Percentiles rank a stretch among this genome's conserved stretches.
Evolutionary conservation across 2,329 filamentous ascomycete species (phyloP).

Genomic region (Clonostachys rhizophaga): DNA sequence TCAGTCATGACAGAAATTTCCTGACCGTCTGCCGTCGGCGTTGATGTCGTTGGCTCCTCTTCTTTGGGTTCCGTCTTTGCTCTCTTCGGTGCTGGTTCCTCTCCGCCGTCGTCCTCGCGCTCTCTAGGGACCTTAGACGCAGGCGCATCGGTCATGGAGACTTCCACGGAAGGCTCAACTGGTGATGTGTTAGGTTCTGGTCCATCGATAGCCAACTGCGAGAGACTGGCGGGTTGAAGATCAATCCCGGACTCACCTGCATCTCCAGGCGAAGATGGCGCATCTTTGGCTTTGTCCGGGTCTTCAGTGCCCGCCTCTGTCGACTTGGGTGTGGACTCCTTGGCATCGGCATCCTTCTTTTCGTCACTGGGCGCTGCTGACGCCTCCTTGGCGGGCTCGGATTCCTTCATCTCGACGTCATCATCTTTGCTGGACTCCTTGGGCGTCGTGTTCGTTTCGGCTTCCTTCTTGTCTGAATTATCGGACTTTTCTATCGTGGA

Average conservation of each 20-base stretch:
- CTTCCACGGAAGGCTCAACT: constrained; percentile 27
- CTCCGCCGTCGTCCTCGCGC: constrained; percentile 67
- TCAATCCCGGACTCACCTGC: constrained; percentile 22
- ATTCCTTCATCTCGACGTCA: constrained; percentile 3
- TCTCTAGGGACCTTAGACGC: constrained; percentile 64
- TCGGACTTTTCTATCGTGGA: not conserved
- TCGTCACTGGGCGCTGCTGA: not conserved
- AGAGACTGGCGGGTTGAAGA: constrained; percentile 27
- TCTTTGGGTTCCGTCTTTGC: constrained; percentile 64
- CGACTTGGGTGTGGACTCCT: not conserved
- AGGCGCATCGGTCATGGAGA: constrained; percentile 50
- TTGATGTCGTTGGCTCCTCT: constrained; percentile 18
- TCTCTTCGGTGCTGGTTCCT: constrained; percentile 69
- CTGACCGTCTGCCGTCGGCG: not conserved
- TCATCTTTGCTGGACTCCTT: not conserved
- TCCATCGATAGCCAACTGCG: constrained; percentile 29
- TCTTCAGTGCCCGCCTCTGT: constrained; percentile 3
- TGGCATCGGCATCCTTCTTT: not conserved
- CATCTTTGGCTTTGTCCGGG: not conserved
- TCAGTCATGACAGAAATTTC: constrained; percentile 1
- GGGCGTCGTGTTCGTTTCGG: not conserved
- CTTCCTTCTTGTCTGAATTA: not conserved
- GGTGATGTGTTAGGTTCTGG: constrained; percentile 19
- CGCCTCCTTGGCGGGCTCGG: not conserved
- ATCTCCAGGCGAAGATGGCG: not conserved